Percentiles rank a stretch among this genome's conserved stretches.
These are phyloP conservation scores for Ambrosiella cleistominuta DNA, from an alignment of 2,329 filamentous ascomycete genomes.

Conservation along the genomic window DNA sequence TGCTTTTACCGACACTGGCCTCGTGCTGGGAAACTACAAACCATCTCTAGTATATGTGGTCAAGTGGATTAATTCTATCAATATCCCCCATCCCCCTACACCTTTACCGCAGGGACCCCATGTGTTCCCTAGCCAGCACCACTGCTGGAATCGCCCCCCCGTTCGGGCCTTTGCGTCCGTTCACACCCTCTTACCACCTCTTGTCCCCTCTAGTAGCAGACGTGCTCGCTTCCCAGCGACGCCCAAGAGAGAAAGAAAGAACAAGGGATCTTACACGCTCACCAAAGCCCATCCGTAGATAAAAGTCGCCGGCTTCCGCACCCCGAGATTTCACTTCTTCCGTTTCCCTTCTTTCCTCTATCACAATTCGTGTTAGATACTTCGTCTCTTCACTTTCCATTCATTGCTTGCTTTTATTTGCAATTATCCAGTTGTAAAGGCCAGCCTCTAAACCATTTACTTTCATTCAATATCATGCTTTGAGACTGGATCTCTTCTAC, in stretches of 20 bases:
- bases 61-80: too few relatives aligned
- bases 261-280: neutral
- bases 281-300: constrained; percentile 4
- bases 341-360: constrained; percentile 1
- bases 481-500: constrained; percentile 13
- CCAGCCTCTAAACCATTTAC: constrained; percentile 6
- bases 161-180: neutral
- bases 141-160: neutral
- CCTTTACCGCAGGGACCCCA: too few relatives aligned
- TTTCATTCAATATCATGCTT: constrained; percentile 3
- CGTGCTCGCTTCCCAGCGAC: neutral
- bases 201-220: neutral
- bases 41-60: too few relatives aligned
- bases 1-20: too few relatives aligned
- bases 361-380: constrained; percentile 1
- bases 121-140: neutral
- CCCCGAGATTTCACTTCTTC: neutral
- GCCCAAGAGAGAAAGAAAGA: neutral
- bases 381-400: constrained; percentile 10
- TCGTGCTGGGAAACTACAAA: too few relatives aligned
- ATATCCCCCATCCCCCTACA: too few relatives aligned
- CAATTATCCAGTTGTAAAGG: constrained; percentile 8
- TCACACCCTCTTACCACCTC: neutral
- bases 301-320: constrained; percentile 6
- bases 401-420: constrained; percentile 9